Conservation (phyloP, 176 grass and related monocot genomes). For the Phyllostachys edulis region DNA sequence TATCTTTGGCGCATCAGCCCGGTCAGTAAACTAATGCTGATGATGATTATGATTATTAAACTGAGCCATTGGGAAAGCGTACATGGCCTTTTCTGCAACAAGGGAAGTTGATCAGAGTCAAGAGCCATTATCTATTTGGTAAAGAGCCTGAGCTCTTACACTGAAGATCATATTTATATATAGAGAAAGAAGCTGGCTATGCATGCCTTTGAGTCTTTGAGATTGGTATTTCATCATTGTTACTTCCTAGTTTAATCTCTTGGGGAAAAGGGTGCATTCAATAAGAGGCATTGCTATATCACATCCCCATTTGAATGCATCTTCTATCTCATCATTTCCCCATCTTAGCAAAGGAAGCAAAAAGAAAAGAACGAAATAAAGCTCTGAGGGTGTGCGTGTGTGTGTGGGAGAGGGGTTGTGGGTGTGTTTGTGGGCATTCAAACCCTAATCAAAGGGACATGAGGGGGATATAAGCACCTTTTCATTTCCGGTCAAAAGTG, state of each 20-base stretch:
- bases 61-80: constrained; percentile 6
- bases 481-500: constrained; percentile 35
- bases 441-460: constrained; percentile 19
- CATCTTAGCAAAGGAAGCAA: background rate
- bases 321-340: constrained; percentile 30
- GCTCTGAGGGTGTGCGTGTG: background rate
- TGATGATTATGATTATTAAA: background rate
- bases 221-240: constrained; percentile 9
- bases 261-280: constrained; percentile 3
- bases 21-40: constrained; percentile 19
- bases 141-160: constrained; percentile 17
- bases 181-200: background rate
- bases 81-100: constrained; percentile 32
- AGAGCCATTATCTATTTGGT: constrained; percentile 9
- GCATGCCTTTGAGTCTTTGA: background rate
- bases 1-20: constrained; percentile 4
- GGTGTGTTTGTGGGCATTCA: background rate
- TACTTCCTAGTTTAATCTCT: constrained; percentile 6
- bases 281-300: constrained; percentile 10
- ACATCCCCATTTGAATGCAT: background rate
- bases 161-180: background rate
- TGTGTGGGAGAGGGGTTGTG: too few relatives aligned
- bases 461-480: background rate
- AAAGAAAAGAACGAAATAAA: background rate
- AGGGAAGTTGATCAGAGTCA: constrained; percentile 29